Evolutionary conservation across 306 rosid genomes (phyloP).

Genomic region (Pueraria montana): DNA sequence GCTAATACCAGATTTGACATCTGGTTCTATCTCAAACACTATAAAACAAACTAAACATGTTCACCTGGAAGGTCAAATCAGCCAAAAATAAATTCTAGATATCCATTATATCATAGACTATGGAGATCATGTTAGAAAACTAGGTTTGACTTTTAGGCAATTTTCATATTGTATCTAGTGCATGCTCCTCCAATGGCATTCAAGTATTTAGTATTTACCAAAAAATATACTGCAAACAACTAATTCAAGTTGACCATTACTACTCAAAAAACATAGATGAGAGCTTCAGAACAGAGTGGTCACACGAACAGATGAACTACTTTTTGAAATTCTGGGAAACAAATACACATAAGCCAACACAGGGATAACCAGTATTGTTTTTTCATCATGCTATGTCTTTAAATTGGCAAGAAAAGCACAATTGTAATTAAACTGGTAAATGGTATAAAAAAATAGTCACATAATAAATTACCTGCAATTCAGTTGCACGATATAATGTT

Average conservation of each 20-base stretch:
- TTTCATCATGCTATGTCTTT: slow-evolving; percentile 9
- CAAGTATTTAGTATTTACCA: not conserved
- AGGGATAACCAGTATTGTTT: not conserved
- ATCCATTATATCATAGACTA: not conserved
- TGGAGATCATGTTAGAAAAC: slow-evolving; percentile 34
- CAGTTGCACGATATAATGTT: slow-evolving; percentile 81
- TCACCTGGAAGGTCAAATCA: slow-evolving; percentile 29
- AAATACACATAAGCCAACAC: slow-evolving; percentile 4
- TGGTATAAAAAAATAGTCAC: slow-evolving; percentile 30
- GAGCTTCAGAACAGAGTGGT: not conserved
- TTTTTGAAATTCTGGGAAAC: slow-evolving; percentile 21
- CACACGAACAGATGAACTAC: not conserved
- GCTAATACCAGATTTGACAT: slow-evolving; percentile 34
- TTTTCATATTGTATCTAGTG: slow-evolving; percentile 1
- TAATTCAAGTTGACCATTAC: slow-evolving; percentile 23
- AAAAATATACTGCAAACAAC: slow-evolving; percentile 3
- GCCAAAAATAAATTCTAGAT: slow-evolving; percentile 25
- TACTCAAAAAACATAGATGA: not conserved
- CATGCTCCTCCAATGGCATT: slow-evolving; percentile 1
- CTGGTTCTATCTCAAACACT: slow-evolving; percentile 36
- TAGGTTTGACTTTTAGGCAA: slow-evolving; percentile 21
- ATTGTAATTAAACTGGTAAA: slow-evolving; percentile 9
- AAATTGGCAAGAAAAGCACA: slow-evolving; percentile 7
- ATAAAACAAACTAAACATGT: slow-evolving; percentile 7
- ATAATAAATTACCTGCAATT: slow-evolving; percentile 72